phyloP scores from a whole-genome alignment of 495 filamentous ascomycete genomes.

The Neurospora sp. region DNA sequence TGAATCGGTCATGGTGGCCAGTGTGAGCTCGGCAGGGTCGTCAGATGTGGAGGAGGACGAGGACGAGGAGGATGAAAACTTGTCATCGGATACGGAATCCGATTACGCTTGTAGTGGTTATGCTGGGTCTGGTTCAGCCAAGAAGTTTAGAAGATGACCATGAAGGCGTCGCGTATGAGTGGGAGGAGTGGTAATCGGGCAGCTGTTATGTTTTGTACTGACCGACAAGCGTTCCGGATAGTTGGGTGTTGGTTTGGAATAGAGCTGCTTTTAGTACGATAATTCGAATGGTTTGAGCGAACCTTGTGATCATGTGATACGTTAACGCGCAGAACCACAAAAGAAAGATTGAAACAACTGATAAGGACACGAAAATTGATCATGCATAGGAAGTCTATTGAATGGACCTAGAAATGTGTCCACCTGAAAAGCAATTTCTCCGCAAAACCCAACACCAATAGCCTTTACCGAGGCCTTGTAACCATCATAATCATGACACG shows the following conservation, averaged over 20 bases:
- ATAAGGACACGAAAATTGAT: not conserved
- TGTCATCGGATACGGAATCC: not conserved
- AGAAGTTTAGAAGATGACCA: not conserved
- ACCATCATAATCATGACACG: not conserved
- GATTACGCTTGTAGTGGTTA: not conserved
- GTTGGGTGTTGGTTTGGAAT: not conserved
- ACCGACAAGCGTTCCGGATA: not conserved
- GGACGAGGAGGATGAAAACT: not conserved
- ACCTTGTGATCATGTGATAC: not conserved
- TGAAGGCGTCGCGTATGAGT: not conserved
- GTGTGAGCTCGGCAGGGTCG: not conserved
- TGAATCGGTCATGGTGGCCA: not conserved
- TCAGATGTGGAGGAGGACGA: not conserved
- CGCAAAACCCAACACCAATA: not conserved
- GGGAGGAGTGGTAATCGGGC: not conserved
- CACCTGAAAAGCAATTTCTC: not conserved
- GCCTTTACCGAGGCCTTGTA: not conserved
- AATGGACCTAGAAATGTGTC: not conserved
- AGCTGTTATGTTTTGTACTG: not conserved
- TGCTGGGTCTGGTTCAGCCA: not conserved
- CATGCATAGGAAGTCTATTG: not conserved
- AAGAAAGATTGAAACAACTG: not conserved
- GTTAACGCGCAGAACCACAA: not conserved
- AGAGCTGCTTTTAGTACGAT: not conserved
- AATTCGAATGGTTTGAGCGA: not conserved